Base-by-base conservation (phyloP, 257 asterid species). In the Primulina eburnea region DNA sequence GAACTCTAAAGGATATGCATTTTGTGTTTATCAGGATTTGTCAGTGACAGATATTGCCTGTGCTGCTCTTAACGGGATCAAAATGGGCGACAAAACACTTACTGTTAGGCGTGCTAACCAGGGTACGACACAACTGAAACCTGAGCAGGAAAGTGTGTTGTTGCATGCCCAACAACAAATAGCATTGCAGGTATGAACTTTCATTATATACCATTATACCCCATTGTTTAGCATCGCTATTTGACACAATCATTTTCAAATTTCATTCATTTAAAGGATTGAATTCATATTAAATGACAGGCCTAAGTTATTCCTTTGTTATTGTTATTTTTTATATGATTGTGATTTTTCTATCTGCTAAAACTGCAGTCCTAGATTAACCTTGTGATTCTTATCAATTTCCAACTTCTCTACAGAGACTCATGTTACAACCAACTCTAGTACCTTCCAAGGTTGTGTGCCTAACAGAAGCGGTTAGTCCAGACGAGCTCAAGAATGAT, bases 151-250 rank as follows among this genome's bases (percentile, higher is more conserved):
- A 66, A 65, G 78, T 62, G 77, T 83, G 65, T 74, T 86, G 58
- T 86, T 82, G 69, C 90, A 85, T 76, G 90, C 90, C 37, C 90
- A 85, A 75, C 90, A 85, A 67, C 90, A 85, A 76, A 83, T 85
- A 75, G 88, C 88, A 50, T 75, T 85, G 67, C 91, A 86, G 88
- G 91, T 86, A 47, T 73, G 62, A 57, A 34, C 56, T 57, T 77
- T 47, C n/a, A 47, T 47, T 14, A 47, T 30, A 38, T 65, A n/a
- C n/a, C n/a, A n/a, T n/a, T n/a, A n/a, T n/a, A 32, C 62, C 30
- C 65, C 70, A 14, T 52, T 60, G 28, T 56, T 52, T 32, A 33
- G 17, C 52, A 40, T 40, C 16, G 11, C 16, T 40, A 40, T 11
- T 40, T 40, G 52, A 40, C 52, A 40, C 52, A 0, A 40, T 11